Evolutionary conservation across 352 stramenopile species (phyloP).

Genomic region (Globisporangium nunn): DNA sequence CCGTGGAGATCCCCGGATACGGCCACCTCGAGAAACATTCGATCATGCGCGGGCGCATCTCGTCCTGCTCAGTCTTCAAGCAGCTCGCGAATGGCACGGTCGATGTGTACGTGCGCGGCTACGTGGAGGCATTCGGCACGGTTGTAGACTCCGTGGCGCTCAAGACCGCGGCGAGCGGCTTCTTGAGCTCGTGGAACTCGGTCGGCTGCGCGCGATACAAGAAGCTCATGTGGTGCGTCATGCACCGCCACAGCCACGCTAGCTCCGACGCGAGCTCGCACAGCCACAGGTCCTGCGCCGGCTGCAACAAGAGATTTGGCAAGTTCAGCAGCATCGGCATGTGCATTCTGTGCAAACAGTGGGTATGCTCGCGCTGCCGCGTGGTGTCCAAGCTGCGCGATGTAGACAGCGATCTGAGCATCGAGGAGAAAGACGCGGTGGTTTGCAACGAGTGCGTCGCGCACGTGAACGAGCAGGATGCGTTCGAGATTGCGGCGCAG

Average conservation of each 20-base stretch:
- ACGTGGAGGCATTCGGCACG: slow-evolving; percentile 5
- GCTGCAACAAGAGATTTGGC: slow-evolving; percentile 23
- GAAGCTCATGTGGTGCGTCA: slow-evolving; percentile 32
- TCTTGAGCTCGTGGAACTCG: slow-evolving; percentile 40
- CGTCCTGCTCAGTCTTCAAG: slow-evolving; percentile 8
- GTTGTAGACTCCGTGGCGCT: slow-evolving; percentile 29
- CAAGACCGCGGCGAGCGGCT: slow-evolving; percentile 29
- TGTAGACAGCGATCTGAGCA: slow-evolving; percentile 19
- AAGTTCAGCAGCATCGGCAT: slow-evolving; percentile 23
- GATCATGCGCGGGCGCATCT: slow-evolving; percentile 4
- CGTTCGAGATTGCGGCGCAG: slow-evolving; percentile 20
- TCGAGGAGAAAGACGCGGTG: slow-evolving; percentile 21
- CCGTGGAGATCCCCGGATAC: slow-evolving; percentile 17
- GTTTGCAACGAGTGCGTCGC: slow-evolving; percentile 28
- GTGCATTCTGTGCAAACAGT: slow-evolving; percentile 25
- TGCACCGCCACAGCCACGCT: not conserved
- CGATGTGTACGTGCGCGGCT: slow-evolving; percentile 11
- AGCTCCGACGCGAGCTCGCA: not conserved
- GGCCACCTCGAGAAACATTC: not conserved
- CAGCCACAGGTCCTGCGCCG: not conserved
- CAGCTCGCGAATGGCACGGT: slow-evolving; percentile 8
- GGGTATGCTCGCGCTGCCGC: slow-evolving; percentile 33
- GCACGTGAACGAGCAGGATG: slow-evolving; percentile 17
- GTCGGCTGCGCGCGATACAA: slow-evolving; percentile 36
- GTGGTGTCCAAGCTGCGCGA: slow-evolving; percentile 23